Evolutionary conservation across 371 early-diverging fungal species (phyloP), one percentile per base, ranked within the genome.

Genomic region (Modicella reniformis): DNA sequence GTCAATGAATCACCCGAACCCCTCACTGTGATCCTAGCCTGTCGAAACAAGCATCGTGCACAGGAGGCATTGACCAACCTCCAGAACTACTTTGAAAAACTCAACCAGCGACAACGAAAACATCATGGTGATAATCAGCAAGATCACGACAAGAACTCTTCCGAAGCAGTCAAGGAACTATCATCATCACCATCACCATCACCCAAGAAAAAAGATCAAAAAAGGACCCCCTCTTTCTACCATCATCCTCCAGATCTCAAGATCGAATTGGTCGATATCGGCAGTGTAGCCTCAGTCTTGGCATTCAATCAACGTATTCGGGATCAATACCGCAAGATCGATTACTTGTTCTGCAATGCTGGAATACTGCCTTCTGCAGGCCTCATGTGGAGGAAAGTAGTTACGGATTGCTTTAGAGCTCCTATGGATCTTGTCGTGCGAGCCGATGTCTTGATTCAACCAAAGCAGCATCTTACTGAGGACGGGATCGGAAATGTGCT

Each of bases 331-430:
- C n/a, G 54, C 3, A 67, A 81, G 21, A 57, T 95, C 2, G 87
- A 93, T 65, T 85, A 83, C 52, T 68, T 95, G 51, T 92, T 91
- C 68, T 91, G 93, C 69, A 95, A 95, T 67, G 96, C 95, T 8
- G 96, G 95, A 0, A 84, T 93, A 29, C 75, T 95, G 67, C 85
- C 90, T 6, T 80, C 89, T 6, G 66, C 58, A 0, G 85, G 89
- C 5, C 51, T 95, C 15, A 71, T 86, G 63, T 84, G 89, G 80
- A 25, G 62, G 5, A 67, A 74, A 10, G 69, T 89, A 2, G 23
- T 86, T 5, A 61, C 67, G 33, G 82, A 89, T 9, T 51, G 91
- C 2, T 55, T 92, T 2, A 84, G 81, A 3, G 82, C 86, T 7
- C 93, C 94, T 2, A 60, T 83, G 44, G 83, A 81, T 9, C 81